Evolutionary conservation across 169 alveolate species (phyloP).

Genomic region (Cryptosporidium sp.): DNA sequence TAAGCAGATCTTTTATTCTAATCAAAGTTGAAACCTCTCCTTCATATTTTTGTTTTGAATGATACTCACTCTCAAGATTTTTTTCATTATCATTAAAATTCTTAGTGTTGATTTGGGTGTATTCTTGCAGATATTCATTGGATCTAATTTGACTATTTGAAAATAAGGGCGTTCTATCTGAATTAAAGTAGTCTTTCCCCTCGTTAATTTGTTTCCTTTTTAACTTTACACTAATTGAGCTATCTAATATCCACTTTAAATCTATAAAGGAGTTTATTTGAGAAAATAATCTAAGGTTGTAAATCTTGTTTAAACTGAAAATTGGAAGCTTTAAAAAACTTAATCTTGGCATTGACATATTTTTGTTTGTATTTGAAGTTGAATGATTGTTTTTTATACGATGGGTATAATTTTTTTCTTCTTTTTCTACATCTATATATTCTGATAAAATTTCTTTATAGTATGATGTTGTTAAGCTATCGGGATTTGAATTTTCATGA

Average conservation of each 20-base stretch:
- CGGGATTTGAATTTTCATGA: background rate
- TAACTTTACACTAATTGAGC: background rate
- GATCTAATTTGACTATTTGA: background rate
- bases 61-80: background rate
- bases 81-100: background rate
- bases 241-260: background rate
- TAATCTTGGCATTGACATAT: background rate
- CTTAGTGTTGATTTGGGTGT: background rate
- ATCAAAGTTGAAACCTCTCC: constrained; percentile 1
- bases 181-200: background rate
- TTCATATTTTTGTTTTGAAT: background rate
- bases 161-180: background rate
- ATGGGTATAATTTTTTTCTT: constrained; percentile 4
- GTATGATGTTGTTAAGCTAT: background rate
- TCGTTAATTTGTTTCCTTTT: background rate
- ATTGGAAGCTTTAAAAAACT: constrained; percentile 1
- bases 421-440: constrained; percentile 9
- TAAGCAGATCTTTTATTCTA: constrained; percentile 4
- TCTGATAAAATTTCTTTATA: constrained; percentile 40
- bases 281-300: background rate
- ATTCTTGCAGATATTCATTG: background rate
- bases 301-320: background rate
- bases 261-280: background rate
- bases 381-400: background rate
- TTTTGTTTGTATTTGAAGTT: background rate